Percentiles rank a stretch among this genome's conserved stretches.
Evolutionary conservation across 1,284 basidiomycete genomes (phyloP).

Genomic region (Sporisorium sorghi): DNA sequence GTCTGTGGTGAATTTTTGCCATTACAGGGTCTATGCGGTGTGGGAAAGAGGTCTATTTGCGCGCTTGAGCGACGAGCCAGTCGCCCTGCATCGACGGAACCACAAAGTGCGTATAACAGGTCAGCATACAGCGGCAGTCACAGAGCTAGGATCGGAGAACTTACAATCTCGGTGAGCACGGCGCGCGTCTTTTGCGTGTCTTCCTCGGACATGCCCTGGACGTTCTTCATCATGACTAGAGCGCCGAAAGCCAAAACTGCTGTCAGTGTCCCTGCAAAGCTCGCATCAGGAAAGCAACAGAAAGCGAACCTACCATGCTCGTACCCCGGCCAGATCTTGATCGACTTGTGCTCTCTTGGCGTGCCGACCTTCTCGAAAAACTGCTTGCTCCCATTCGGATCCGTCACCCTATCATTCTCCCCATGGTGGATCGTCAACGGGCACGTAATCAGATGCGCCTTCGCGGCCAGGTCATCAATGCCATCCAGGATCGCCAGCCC

Average conservation of each 20-base stretch:
- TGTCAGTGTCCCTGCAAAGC: too few species aligned
- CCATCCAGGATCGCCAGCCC: constrained; percentile 72
- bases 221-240: constrained; percentile 68
- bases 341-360: constrained; percentile 69
- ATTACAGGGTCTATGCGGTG: not conserved
- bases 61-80: constrained; percentile 44
- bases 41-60: constrained; percentile 13
- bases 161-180: constrained; percentile 53
- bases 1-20: not conserved
- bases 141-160: too few species aligned
- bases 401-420: constrained; percentile 71
- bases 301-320: constrained; percentile 68
- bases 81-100: constrained; percentile 16
- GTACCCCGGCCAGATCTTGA: constrained; percentile 72
- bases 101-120: too few species aligned
- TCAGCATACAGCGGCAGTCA: too few species aligned
- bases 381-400: constrained; percentile 69
- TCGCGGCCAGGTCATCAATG: constrained; percentile 68
- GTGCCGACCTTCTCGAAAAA: constrained; percentile 70
- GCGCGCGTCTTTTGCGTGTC: constrained; percentile 56
- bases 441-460: constrained; percentile 66
- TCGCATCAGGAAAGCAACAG: too few species aligned
- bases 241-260: too few species aligned
- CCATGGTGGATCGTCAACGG: constrained; percentile 73
- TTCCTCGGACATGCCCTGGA: constrained; percentile 58